Evolutionary conservation across 2,329 filamentous ascomycete genomes (phyloP).

Genomic region (Stachybotrys echinatus): DNA sequence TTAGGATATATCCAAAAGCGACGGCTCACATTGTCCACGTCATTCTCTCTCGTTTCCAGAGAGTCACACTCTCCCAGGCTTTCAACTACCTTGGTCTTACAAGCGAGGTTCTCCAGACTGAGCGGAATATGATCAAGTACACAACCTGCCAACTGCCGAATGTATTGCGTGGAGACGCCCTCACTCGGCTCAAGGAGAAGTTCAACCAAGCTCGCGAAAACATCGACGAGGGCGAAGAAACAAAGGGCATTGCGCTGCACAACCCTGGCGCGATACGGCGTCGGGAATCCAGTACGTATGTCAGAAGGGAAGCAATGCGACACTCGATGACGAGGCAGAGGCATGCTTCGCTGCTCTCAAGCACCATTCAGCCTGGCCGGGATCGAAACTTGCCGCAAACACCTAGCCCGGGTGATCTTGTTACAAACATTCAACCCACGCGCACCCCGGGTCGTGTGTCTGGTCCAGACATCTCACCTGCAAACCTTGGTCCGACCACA

Average conservation of each 20-base stretch:
- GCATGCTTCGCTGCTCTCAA: slow-evolving; percentile 35
- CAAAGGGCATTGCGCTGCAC: slow-evolving; percentile 90
- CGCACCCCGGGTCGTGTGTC: slow-evolving; percentile 48
- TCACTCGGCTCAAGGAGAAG: slow-evolving; percentile 86
- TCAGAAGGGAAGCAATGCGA: slow-evolving; percentile 75
- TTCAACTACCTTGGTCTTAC: slow-evolving; percentile 92
- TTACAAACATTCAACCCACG: slow-evolving; percentile 71
- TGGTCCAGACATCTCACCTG: slow-evolving; percentile 9
- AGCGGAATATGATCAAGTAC: slow-evolving; percentile 89
- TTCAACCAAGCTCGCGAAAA: slow-evolving; percentile 82
- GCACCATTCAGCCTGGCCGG: slow-evolving; percentile 32
- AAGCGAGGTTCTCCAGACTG: slow-evolving; percentile 85
- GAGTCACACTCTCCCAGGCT: slow-evolving; percentile 90
- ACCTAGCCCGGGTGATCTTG: slow-evolving; percentile 69
- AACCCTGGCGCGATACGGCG: slow-evolving; percentile 65
- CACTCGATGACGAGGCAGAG: slow-evolving; percentile 56
- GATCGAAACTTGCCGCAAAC: slow-evolving; percentile 39
- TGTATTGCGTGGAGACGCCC: slow-evolving; percentile 74
- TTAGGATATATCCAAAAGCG: slow-evolving; percentile 90
- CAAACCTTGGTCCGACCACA: slow-evolving; percentile 3
- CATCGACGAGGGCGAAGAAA: slow-evolving; percentile 69
- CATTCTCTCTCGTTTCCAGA: slow-evolving; percentile 87
- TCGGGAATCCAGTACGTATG: slow-evolving; percentile 65
- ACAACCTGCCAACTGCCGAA: slow-evolving; percentile 90
- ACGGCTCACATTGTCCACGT: slow-evolving; percentile 98